Conservation (phyloP, 1,284 basidiomycete genomes). For the Phenoliferia sp. region DNA sequence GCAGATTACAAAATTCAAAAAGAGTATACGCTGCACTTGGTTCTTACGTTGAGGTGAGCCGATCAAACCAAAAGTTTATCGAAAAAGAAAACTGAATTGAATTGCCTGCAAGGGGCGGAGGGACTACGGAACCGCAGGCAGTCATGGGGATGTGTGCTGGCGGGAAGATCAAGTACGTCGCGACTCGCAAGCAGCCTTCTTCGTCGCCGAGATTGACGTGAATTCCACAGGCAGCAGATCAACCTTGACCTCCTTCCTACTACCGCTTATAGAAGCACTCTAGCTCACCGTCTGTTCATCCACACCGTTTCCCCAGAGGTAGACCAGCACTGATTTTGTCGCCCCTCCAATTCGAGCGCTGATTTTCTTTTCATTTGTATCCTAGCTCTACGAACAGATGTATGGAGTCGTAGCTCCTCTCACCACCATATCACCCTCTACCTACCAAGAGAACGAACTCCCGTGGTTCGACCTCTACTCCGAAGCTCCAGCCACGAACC, state of each 20-base stretch:
- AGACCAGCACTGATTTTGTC: background rate
- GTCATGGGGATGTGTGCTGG: background rate
- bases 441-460: background rate
- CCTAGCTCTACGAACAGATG: background rate
- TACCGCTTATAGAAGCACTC: background rate
- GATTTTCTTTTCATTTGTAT: background rate
- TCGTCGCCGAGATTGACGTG: background rate
- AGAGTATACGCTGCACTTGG: background rate
- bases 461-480: constrained; percentile 8
- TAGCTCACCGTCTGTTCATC: background rate
- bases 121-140: background rate
- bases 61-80: background rate
- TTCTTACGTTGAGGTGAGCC: background rate
- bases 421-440: background rate
- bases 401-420: background rate
- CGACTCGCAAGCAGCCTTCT: background rate
- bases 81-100: too few relatives aligned
- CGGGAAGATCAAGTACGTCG: background rate
- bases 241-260: background rate
- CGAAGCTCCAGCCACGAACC: background rate
- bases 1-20: background rate
- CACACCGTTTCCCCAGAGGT: constrained; percentile 1
- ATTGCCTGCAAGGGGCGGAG: background rate
- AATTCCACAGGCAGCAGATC: background rate
- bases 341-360: background rate